Percentiles rank a stretch among this genome's conserved stretches.
Evolutionary conservation across 108 stramenopile species (phyloP).

Genomic region (Discostella stelligeroides): DNA sequence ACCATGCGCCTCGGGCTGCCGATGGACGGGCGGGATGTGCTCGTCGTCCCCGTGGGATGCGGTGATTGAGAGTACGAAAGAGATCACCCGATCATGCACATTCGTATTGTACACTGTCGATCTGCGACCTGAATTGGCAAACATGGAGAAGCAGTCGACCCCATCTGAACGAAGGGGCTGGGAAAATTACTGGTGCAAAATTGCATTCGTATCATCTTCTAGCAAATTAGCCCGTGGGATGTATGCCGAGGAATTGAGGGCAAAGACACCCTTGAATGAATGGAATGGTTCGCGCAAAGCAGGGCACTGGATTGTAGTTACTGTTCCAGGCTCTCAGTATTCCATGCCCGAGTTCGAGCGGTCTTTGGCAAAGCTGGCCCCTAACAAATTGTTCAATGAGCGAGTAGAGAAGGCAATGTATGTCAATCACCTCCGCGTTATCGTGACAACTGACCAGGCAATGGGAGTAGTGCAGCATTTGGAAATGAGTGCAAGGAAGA

Average conservation of each 20-base stretch:
- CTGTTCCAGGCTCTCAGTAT: slow-evolving; percentile 41
- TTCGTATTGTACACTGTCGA: slow-evolving; percentile 68
- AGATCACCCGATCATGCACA: slow-evolving; percentile 51
- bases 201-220: slow-evolving; percentile 73
- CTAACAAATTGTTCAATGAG: slow-evolving; percentile 52
- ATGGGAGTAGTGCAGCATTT: slow-evolving; percentile 34
- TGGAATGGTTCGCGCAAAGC: slow-evolving; percentile 58
- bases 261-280: slow-evolving; percentile 16
- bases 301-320: slow-evolving; percentile 62
- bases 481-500: slow-evolving; percentile 28
- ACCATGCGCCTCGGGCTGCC: slow-evolving; percentile 64
- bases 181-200: slow-evolving; percentile 57
- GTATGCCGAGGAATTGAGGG: slow-evolving; percentile 19
- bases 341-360: slow-evolving; percentile 60
- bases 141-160: slow-evolving; percentile 46
- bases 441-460: slow-evolving; percentile 45
- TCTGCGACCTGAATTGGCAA: slow-evolving; percentile 48
- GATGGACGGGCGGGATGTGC: slow-evolving; percentile 36
- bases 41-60: slow-evolving; percentile 49
- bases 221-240: slow-evolving; percentile 47
- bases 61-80: slow-evolving; percentile 39
- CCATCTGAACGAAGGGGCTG: slow-evolving; percentile 40
- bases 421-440: slow-evolving; percentile 44
- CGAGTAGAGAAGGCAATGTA: slow-evolving; percentile 61
- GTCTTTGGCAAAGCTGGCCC: slow-evolving; percentile 62